A percentile compares a stretch with the other conserved stretches of the same genome.
These are phyloP conservation scores for cucumber (Cucumis sativus) DNA, from an alignment of 306 rosid genomes.

Conservation along the genomic window Cucumber_9930_V3 NC_026655.2:16652001-16652500, in stretches of 20 bases:
- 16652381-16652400: too few species aligned
- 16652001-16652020: not conserved
- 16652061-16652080: not conserved
- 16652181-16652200: conserved; percentile 51
- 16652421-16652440: too few species aligned
- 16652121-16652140: conserved; percentile 82
- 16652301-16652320: too few species aligned
- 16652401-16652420: too few species aligned
- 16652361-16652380: too few species aligned
- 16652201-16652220: conserved; percentile 44
- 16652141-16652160: conserved; percentile 68
- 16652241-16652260: conserved; percentile 48
- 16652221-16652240: conserved; percentile 40
- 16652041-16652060: not conserved
- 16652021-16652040: not conserved
- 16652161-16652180: conserved; percentile 71
- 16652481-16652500: too few species aligned
- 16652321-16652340: too few species aligned
- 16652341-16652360: too few species aligned
- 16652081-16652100: conserved; percentile 8
- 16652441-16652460: too few species aligned
- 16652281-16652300: too few species aligned
- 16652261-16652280: conserved; percentile 30
- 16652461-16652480: too few species aligned
- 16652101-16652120: conserved; percentile 63